Evolutionary conservation across 129 eudicot genomes (phyloP), one percentile per base, ranked within the genome.

Genomic region (Lonicera japonica): DNA sequence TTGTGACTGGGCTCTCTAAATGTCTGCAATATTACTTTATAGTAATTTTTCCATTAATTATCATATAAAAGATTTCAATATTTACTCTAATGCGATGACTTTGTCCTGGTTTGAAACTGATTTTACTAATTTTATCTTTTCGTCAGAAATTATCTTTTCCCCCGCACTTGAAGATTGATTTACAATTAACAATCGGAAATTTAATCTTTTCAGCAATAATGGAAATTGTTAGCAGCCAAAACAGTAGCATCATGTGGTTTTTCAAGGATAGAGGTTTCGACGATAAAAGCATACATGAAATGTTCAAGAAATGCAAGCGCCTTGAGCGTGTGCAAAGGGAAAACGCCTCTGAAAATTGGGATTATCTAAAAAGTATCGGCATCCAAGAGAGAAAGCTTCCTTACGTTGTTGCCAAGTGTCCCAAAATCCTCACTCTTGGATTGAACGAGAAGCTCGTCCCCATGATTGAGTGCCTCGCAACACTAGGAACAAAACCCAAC

Each of bases 231-330:
- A 80, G 75, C 73, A 66, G 83, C 83, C 88, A 85, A 56, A 79
- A 71, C 70, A 79, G 73, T 70, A 77, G 80, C 76, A 67, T 81
- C 14, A 70, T 83, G 65, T 94, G 99, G 96, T 94, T 94, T 74
- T 85, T 88, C 82, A 85, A 75, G 75, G 96, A 94, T 58, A 78
- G 74, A 79, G 99, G 99, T 22, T 83, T 88, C n/a, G 95, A 94
- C 52, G 95, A 94, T 59, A 80, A 76, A 70, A 79, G 80, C 18
- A 88, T 94, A 55, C 60, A 79, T 4, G 95, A 82, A 21, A 80
- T 94, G 79, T 79, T 89, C 56, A 74, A 62, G 45, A 94, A 78
- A 62, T 88, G 99, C 86, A 94, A 83, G 73, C 91, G 89, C 38
- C 90, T 94, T 8, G 85, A 85, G 58, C 75, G 57, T 22, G 81